Evolutionary conservation across 176 grass and related monocot species (phyloP).

Genomic region (Bothriochloa decipiens): DNA sequence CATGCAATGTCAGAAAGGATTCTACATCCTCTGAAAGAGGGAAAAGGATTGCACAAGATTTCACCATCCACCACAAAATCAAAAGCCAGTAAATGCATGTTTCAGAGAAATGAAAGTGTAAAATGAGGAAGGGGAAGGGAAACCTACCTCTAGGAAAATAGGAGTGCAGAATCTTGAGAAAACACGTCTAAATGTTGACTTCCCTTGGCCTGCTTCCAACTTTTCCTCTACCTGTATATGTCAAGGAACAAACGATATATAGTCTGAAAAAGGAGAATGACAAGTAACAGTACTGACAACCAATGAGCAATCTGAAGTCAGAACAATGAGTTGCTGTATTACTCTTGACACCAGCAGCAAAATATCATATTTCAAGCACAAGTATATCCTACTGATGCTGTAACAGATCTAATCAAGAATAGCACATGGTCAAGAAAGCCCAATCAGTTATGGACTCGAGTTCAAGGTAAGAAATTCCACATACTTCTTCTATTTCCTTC

Average conservation of each 20-base stretch:
- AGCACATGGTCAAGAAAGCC: neutral
- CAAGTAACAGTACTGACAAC: neutral
- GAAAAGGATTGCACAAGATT: neutral
- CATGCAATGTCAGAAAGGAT: neutral
- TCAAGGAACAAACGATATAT: neutral
- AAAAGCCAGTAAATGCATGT: neutral
- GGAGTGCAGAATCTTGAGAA: constrained; percentile 97
- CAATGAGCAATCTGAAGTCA: neutral
- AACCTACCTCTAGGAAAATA: constrained; percentile 85
- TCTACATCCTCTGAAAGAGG: neutral
- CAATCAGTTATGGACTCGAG: neutral
- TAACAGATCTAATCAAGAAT: neutral
- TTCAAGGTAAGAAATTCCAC: constrained; percentile 5
- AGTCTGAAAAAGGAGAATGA: neutral
- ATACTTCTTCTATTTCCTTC: constrained; percentile 98
- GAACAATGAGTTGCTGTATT: neutral
- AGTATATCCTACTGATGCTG: neutral
- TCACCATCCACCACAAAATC: neutral
- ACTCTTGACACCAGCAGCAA: neutral
- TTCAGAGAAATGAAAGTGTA: neutral
- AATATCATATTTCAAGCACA: neutral
- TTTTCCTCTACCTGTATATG: constrained; percentile 89
- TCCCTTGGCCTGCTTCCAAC: constrained; percentile 84
- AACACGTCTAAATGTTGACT: constrained; percentile 73
- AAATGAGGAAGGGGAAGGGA: neutral